Base-by-base conservation (phyloP, 1,284 basidiomycete species). In the Boletus sp. region DNA sequence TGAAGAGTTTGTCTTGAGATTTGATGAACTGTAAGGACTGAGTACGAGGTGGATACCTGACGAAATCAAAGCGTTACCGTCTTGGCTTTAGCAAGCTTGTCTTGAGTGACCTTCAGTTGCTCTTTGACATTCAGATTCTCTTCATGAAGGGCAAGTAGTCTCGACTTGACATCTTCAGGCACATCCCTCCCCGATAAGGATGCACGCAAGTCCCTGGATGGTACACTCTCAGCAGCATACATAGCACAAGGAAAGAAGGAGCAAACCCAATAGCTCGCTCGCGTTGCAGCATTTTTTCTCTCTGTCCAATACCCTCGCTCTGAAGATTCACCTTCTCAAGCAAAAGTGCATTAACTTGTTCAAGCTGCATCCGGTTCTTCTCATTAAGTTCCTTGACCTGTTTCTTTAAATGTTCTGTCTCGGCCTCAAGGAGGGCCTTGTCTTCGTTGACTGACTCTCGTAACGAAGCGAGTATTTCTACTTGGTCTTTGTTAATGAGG, bases 311-410 rank as follows among this genome's bases (percentile, higher is more conserved):
- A 20, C 88, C 84, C 40, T 92, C 88, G 55, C 82, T 85, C 67
- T 96, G 94, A 39, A 96, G 69, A 57, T 80, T 89, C 49, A 96
- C 86, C 72, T 97, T 97, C 66, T 97, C 94, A 47, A 95, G 73
- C 2, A 98, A 71, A 30, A 97, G 74, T 5, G 69, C 77, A 57
- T 94, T 93, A 63, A 94, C 82, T 66, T 95, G 91, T 69, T 94
- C 91, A 35, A 94, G 79, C 61, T 94, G 91, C 84, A 94, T 90
- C 59, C 84, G 78, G 65, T 88, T 90, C 75, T 91, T 93, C 57
- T 95, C 92, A 35, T 72, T 72, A 3, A 91, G 73, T 22, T 86
- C 83, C 49, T 77, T 80, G 60, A 92, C 78, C 57, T 89, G 81
- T 39, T 77, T 77, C 59, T 78, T 81, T 33, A 94, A 68, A 25